These are phyloP conservation scores for Naganishia albida DNA, from an alignment of 1,284 basidiomycete species.

Conservation along the genomic window DNA sequence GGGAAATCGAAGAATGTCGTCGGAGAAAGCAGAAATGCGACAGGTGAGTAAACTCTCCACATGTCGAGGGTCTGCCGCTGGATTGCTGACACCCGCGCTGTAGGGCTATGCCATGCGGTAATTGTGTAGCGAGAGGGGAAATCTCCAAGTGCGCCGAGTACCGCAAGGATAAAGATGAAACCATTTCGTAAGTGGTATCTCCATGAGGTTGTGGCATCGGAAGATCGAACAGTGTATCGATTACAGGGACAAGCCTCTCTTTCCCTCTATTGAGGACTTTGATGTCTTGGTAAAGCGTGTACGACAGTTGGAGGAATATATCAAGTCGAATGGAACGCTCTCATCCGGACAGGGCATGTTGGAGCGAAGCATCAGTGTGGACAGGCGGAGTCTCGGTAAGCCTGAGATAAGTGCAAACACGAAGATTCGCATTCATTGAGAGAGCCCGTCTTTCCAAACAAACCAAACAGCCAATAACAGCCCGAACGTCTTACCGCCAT, in stretches of 20 bases:
- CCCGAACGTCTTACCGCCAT: too few relatives aligned
- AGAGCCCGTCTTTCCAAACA: too few relatives aligned
- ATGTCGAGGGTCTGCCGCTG: background rate
- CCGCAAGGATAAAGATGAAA: conserved; percentile 20
- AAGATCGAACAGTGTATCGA: background rate
- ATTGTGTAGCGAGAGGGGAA: conserved; percentile 14
- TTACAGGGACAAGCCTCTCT: background rate
- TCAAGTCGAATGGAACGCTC: background rate
- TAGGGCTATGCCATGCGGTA: conserved; percentile 19
- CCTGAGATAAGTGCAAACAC: too few relatives aligned
- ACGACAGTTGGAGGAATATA: conserved; percentile 9
- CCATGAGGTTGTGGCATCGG: background rate
- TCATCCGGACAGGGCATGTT: too few relatives aligned
- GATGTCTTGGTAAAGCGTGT: conserved; percentile 12
- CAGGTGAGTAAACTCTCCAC: background rate
- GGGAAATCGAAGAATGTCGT: conserved; percentile 16
- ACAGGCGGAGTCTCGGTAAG: too few relatives aligned
- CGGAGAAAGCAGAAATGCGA: conserved; percentile 27
- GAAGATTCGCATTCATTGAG: too few relatives aligned
- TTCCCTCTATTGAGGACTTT: conserved; percentile 15
- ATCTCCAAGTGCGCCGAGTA: conserved; percentile 20
- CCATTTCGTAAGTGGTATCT: conserved; percentile 1
- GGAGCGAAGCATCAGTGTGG: too few relatives aligned
- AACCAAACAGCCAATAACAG: too few relatives aligned
- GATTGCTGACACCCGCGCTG: background rate